These are phyloP conservation scores for Hysterium pulicare DNA, from an alignment of 2,329 filamentous ascomycete genomes.

Conservation along the genomic window DNA sequence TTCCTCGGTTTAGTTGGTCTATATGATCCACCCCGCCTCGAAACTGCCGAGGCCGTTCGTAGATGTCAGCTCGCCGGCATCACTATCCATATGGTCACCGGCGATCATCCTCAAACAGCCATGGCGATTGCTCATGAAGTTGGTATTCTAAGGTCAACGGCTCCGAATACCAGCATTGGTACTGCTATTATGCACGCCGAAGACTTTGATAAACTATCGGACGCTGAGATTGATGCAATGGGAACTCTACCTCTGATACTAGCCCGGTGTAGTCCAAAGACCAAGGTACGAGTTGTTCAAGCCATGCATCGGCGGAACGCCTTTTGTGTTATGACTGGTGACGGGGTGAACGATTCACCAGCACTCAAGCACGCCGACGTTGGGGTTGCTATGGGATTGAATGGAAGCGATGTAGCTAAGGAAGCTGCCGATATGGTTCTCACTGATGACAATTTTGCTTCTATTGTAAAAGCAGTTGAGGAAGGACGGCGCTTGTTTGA, in stretches of 20 bases:
- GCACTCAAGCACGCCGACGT: slow-evolving; percentile 41
- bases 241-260: slow-evolving; percentile 43
- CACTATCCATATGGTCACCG: slow-evolving; percentile 49
- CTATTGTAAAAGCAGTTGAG: slow-evolving; percentile 40
- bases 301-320: slow-evolving; percentile 36
- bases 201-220: slow-evolving; percentile 43
- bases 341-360: slow-evolving; percentile 41
- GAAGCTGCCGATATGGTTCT: slow-evolving; percentile 41
- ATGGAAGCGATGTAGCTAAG: slow-evolving; percentile 39
- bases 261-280: slow-evolving; percentile 45
- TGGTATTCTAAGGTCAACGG: slow-evolving; percentile 37
- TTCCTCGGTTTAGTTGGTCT: slow-evolving; percentile 82
- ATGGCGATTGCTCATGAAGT: slow-evolving; percentile 47
- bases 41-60: slow-evolving; percentile 60
- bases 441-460: slow-evolving; percentile 42
- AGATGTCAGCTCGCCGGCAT: slow-evolving; percentile 47
- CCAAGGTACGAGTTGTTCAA: slow-evolving; percentile 48
- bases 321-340: slow-evolving; percentile 44
- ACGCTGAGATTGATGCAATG: slow-evolving; percentile 43
- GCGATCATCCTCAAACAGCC: slow-evolving; percentile 46
- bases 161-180: slow-evolving; percentile 25
- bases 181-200: slow-evolving; percentile 43
- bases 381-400: slow-evolving; percentile 42
- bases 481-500: slow-evolving; percentile 41
- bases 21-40: slow-evolving; percentile 79